Evolutionary conservation across 257 asterid genomes (phyloP).

Genomic region (Orobanche coerulescens): DNA sequence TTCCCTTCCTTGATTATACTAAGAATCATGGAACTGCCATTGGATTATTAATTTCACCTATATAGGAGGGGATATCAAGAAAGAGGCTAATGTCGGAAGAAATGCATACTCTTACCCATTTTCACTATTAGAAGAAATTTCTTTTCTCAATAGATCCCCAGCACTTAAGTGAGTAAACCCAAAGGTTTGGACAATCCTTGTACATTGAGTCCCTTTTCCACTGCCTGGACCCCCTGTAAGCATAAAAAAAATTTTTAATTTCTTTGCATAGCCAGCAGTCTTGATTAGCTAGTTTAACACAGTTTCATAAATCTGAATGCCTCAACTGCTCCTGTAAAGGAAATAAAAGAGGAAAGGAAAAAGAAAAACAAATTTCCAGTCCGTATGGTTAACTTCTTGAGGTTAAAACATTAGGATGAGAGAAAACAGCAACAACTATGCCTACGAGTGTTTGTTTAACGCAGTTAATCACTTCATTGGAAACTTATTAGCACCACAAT

Average conservation of each 20-base stretch:
- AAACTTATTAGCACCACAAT: neutral
- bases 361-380: neutral
- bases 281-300: neutral
- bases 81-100: conserved; percentile 17
- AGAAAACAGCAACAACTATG: conserved; percentile 9
- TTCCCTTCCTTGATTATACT: conserved; percentile 72
- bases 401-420: conserved; percentile 10
- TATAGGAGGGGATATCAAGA: conserved; percentile 15
- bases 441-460: neutral
- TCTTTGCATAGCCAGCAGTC: too few species aligned
- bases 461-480: neutral
- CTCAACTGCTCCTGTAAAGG: conserved; percentile 4
- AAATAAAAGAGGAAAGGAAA: neutral
- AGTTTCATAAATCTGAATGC: conserved; percentile 5
- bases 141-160: conserved; percentile 87
- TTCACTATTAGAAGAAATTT: conserved; percentile 57
- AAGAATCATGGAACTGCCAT: conserved; percentile 75
- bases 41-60: conserved; percentile 16
- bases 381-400: conserved; percentile 9
- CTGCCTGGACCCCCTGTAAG: conserved; percentile 96
- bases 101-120: conserved; percentile 44
- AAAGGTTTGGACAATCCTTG: conserved; percentile 59
- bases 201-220: conserved; percentile 97
- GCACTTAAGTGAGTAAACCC: conserved; percentile 93
- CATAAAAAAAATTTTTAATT: conserved; percentile 6